Evolutionary conservation across 768 basidiomycete species (phyloP).

Genomic region (Lentinula lateritia): DNA sequence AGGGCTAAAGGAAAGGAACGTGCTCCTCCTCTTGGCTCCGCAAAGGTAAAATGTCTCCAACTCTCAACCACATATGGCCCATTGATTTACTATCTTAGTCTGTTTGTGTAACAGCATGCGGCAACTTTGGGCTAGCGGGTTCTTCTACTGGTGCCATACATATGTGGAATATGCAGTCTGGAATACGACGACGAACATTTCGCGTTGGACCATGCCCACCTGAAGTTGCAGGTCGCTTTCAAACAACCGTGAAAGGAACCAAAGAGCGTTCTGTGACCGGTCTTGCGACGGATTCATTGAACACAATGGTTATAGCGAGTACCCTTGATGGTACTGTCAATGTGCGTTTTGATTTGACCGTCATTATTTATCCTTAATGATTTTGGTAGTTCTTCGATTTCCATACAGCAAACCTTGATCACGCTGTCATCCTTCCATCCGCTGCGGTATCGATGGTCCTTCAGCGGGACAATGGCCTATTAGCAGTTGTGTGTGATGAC

Average conservation of each 20-base stretch:
- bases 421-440: conserved; percentile 64
- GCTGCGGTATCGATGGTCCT: conserved; percentile 65
- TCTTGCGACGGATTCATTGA: conserved; percentile 80
- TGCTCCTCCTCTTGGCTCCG: conserved; percentile 44
- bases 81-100: conserved; percentile 35
- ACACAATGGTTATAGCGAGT: conserved; percentile 72
- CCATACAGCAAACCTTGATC: conserved; percentile 71
- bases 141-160: conserved; percentile 74
- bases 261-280: conserved; percentile 67
- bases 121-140: conserved; percentile 89
- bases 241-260: conserved; percentile 32
- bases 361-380: conserved; percentile 2
- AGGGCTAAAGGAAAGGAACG: conserved; percentile 45
- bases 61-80: not conserved
- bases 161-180: conserved; percentile 98
- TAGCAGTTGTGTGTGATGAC: conserved; percentile 85
- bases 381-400: conserved; percentile 88
- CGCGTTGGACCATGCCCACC: conserved; percentile 58
- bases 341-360: conserved; percentile 38
- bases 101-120: conserved; percentile 89
- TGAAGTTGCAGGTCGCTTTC: conserved; percentile 41
- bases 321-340: conserved; percentile 88
- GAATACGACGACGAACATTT: conserved; percentile 77
- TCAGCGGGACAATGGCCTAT: conserved; percentile 79
- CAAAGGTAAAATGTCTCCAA: conserved; percentile 47